phyloP scores from a whole-genome alignment of 2,329 filamentous ascomycete genomes.

The Alternaria infectoria region DNA sequence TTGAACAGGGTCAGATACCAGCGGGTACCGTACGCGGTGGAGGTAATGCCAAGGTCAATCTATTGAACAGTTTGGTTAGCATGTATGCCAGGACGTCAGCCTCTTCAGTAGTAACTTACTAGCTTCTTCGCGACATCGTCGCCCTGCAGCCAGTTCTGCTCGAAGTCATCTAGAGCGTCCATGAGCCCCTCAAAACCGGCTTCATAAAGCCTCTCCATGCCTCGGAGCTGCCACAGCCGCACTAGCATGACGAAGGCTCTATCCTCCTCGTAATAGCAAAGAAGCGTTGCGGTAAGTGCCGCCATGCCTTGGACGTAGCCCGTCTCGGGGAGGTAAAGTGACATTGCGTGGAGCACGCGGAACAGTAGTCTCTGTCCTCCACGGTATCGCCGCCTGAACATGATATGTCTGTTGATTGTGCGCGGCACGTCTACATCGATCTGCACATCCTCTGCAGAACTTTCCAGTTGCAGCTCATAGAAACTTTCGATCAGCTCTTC shows the following conservation, averaged over 20 bases:
- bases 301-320: slow-evolving; percentile 99
- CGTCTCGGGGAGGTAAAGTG: slow-evolving; percentile 86
- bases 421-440: slow-evolving; percentile 97
- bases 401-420: slow-evolving; percentile 94
- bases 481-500: slow-evolving; percentile 74
- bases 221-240: slow-evolving; percentile 88
- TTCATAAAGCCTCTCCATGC: slow-evolving; percentile 82
- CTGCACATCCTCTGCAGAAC: slow-evolving; percentile 89
- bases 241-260: slow-evolving; percentile 94
- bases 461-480: slow-evolving; percentile 72
- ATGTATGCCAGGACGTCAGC: neutral
- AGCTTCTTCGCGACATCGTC: slow-evolving; percentile 82
- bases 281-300: slow-evolving; percentile 84
- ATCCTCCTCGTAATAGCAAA: slow-evolving; percentile 98
- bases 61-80: slow-evolving; percentile 46
- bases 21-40: slow-evolving; percentile 91
- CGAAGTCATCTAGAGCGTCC: slow-evolving; percentile 83
- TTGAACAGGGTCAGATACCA: slow-evolving; percentile 99
- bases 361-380: slow-evolving; percentile 90
- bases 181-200: slow-evolving; percentile 87
- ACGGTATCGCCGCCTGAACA: slow-evolving; percentile 91
- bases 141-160: slow-evolving; percentile 78
- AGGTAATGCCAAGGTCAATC: slow-evolving; percentile 79
- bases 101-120: slow-evolving; percentile 57
- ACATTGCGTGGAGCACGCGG: slow-evolving; percentile 88